Evolutionary conservation across 345 rosid genomes (phyloP).

Genomic region (rapeseed (Brassica napus)): Da-Ae NC_063446.1:5227501-5228000

Average conservation of each 20-base stretch:
- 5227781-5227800: constrained; percentile 97
- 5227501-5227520: constrained; percentile 64
- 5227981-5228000: constrained; percentile 87
- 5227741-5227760: background rate
- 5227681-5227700: too few species aligned
- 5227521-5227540: constrained; percentile 90
- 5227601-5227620: constrained; percentile 93
- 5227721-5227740: background rate
- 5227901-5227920: background rate
- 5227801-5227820: constrained; percentile 96
- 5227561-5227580: constrained; percentile 98
- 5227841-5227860: constrained; percentile 62
- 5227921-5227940: constrained; percentile 44
- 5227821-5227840: constrained; percentile 89
- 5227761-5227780: constrained; percentile 34
- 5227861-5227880: too few species aligned
- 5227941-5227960: constrained; percentile 60
- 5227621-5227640: constrained; percentile 87
- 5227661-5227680: constrained; percentile 89
- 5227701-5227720: constrained; percentile 14
- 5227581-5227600: constrained; percentile 98
- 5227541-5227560: constrained; percentile 93
- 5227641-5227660: constrained; percentile 89
- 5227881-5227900: constrained; percentile 9
- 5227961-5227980: constrained; percentile 73